Base-by-base conservation (phyloP, 352 stramenopile genomes). In the Pythium phragmitis region DNA sequence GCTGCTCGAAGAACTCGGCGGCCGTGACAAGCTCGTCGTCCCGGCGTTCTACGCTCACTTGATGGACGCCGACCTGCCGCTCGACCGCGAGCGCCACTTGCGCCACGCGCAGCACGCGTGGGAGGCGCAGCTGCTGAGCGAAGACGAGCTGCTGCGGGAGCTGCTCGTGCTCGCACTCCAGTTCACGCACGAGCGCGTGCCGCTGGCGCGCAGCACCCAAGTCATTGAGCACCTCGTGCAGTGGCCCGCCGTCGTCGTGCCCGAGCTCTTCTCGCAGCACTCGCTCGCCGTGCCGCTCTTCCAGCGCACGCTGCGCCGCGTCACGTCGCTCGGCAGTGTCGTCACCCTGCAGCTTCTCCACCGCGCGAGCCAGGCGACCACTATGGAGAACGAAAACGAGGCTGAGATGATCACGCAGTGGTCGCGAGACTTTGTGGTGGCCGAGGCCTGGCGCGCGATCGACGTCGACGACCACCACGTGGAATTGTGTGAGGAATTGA, bases 101-200 rank as follows among this genome's bases (percentile, higher is more conserved):
- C 60, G 61, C 11, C 51, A 9, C 16, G 80, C 80, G 13, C 75
- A 82, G 41, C 69, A 72, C 34, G 33, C 47, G 19, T 89, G 80
- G 78, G 80, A 89, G 52, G 50, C 80, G 43, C 82, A 91, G 60
- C 62, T 88, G 14, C 52, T 89, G 9, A 45, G 85, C 30, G 82
- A 91, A 61, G 78, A 85, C 34, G 67, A 68, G n/a, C 57, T 91
- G 21, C 50, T 89, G 60, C 65, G 82, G 39, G 76, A 91, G 34
- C 54, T 89, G 62, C 55, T 88, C 45, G 43, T 91, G 61, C 52
- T 89, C 9, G 74, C 69, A 7, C 62, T 89, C 5, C 71, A 80
- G 34, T 52, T 60, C 19, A 80, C 74, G 9, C 75, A 69, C 2
- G 76, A 87, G 43, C 76, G 68, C 17, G 16, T 79, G 12, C 72